These are phyloP conservation scores for Bocquillonia castaneifolia DNA, from an alignment of 441 rosid species.

Conservation along the genomic window DNA sequence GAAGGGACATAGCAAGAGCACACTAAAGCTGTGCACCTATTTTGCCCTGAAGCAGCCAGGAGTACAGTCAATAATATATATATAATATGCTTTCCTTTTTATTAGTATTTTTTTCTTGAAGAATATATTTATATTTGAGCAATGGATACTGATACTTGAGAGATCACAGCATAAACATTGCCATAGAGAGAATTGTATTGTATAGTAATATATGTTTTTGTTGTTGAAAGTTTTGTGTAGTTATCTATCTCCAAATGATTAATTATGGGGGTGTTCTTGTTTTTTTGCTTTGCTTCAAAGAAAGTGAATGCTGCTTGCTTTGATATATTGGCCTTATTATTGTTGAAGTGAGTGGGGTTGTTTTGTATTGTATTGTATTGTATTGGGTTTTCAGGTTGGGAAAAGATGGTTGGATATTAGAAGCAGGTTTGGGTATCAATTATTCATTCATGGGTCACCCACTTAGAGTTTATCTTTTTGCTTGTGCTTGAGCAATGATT, in stretches of 20 bases:
- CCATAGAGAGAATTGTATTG: constrained; percentile 15
- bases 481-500: constrained; percentile 34
- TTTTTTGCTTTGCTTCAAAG: constrained; percentile 23
- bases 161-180: constrained; percentile 6
- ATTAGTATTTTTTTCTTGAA: no score
- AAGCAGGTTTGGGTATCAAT: constrained; percentile 22
- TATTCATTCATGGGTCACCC: constrained; percentile 26
- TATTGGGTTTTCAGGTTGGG: constrained; percentile 14
- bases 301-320: constrained; percentile 18
- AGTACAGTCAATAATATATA: constrained; percentile 25
- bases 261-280: background rate
- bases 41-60: constrained; percentile 69
- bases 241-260: constrained; percentile 20
- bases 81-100: no score
- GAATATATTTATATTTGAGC: no score
- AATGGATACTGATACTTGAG: no score
- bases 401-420: constrained; percentile 20
- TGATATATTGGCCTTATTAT: background rate
- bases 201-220: no score
- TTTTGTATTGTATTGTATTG: constrained; percentile 2
- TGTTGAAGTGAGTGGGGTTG: constrained; percentile 5
- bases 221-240: background rate
- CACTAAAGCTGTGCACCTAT: constrained; percentile 59
- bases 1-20: constrained; percentile 67
- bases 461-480: constrained; percentile 29